Evolutionary conservation across 2,329 filamentous ascomycete species (phyloP).

Genomic region (Aspergillus melleus): DNA sequence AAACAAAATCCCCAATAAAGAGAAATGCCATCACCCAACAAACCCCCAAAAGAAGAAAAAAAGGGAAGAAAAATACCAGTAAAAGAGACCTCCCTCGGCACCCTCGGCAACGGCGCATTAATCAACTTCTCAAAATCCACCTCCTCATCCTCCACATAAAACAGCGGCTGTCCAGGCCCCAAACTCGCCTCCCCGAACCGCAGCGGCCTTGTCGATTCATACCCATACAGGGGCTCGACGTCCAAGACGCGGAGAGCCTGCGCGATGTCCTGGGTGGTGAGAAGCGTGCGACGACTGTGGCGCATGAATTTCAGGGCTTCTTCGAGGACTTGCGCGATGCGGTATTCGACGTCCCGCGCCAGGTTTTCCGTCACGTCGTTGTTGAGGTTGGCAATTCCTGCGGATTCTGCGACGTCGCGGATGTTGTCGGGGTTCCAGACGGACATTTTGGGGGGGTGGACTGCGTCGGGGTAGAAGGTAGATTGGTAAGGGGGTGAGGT

Average conservation of each 20-base stretch:
- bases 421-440: slow-evolving; percentile 98
- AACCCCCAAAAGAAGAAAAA: neutral
- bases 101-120: slow-evolving; percentile 91
- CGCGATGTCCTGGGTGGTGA: slow-evolving; percentile 86
- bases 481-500: neutral
- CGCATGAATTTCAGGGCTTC: slow-evolving; percentile 97
- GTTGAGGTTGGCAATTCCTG: slow-evolving; percentile 77
- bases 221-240: slow-evolving; percentile 93
- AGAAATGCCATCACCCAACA: too few relatives aligned
- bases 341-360: slow-evolving; percentile 92
- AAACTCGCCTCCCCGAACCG: slow-evolving; percentile 92
- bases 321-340: slow-evolving; percentile 87
- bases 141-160: slow-evolving; percentile 98
- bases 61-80: slow-evolving; percentile 63
- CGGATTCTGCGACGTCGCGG: slow-evolving; percentile 91
- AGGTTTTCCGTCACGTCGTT: slow-evolving; percentile 87
- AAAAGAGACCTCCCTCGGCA: slow-evolving; percentile 88
- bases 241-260: slow-evolving; percentile 83
- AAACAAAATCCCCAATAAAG: too few relatives aligned
- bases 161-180: slow-evolving; percentile 89
- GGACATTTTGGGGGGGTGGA: slow-evolving; percentile 46
- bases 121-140: slow-evolving; percentile 99
- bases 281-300: slow-evolving; percentile 77
- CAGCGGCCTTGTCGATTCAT: slow-evolving; percentile 86
- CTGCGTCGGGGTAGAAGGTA: neutral